Base-by-base conservation (phyloP, 1,284 basidiomycete species). In the Cystobasidium sp. region DNA sequence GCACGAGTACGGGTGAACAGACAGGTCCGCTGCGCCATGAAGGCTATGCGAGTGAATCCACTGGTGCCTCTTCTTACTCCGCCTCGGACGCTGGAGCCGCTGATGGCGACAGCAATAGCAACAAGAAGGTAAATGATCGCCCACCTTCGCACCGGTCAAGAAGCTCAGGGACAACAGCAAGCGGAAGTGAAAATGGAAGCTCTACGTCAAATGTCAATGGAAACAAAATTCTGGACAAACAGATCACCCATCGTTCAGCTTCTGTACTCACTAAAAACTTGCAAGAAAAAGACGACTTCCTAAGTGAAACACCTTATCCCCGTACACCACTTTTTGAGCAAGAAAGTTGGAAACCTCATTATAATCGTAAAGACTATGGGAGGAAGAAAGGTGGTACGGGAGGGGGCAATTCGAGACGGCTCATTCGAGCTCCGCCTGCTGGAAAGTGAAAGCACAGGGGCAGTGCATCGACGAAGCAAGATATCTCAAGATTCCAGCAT, bases 261-360 rank as follows among this genome's bases (percentile, higher is more conserved):
- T 58, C 68, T 1, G 16, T 12, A 3, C 58, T 69, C 16, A 62
- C n/a, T 18, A 46, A 62, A 51, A 6, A 37, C 7, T 22, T 69
- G 44, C 16, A 47, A 24, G 53, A 43, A 22, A 31, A 51, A n/a
- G 58, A 69, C 37, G 68, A 69, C 37, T 69, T n/a, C 43, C 24
- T 66, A 8, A 31, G 41, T 6, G 67, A 53, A 5, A 37, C 59
- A 8, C 56, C 58, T 16, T 80, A 80, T 51, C 79, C 79, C 3
- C n/a, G 31, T 1, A 44, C 43, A 10, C 79, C 79, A 5, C 71
- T 79, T 16, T 74, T 80, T 47, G 79, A 80, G 67, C 78, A 78
- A 52, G 22, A 51, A 3, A 41, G 37, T 12, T 80, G 79, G 79
- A 78, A 77, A 56, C 63, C 76, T 44, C 79, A 80, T 67, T 80